phyloP scores from a whole-genome alignment of 306 rosid species.

The Cajanus cajan region DNA sequence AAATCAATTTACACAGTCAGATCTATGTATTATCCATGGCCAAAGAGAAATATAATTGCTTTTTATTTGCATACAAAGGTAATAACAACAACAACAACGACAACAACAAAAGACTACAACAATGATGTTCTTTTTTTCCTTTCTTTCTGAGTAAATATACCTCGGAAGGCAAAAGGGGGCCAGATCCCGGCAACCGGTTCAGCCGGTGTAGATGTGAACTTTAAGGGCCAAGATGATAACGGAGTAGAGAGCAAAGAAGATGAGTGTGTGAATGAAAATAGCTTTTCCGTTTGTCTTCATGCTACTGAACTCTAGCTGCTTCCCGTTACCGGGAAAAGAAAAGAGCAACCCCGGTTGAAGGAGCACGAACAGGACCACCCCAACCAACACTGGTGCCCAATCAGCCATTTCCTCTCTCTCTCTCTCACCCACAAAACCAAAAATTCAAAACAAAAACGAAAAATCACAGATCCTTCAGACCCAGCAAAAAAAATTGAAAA shows the following conservation, averaged over 20 bases:
- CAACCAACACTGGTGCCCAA: conserved; percentile 94
- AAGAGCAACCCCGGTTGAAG: conserved; percentile 89
- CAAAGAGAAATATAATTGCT: background rate
- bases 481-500: no score
- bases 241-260: conserved; percentile 76
- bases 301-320: conserved; percentile 70
- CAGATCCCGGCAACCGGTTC: conserved; percentile 37
- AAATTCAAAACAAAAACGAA: no score
- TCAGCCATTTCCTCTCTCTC: conserved; percentile 65
- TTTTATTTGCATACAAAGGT: background rate
- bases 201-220: conserved; percentile 86
- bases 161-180: background rate
- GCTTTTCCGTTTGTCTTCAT: conserved; percentile 96
- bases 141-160: background rate
- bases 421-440: background rate
- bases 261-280: conserved; percentile 77
- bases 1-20: background rate
- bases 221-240: conserved; percentile 67
- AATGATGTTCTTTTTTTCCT: background rate
- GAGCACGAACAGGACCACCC: conserved; percentile 82
- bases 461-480: no score
- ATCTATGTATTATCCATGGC: background rate
- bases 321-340: conserved; percentile 70
- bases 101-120: background rate
- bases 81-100: background rate